Evolutionary conservation across 2,329 filamentous ascomycete species (phyloP), one percentile per base, ranked within the genome.

Genomic region (Arthrobotrys megalospora): DNA sequence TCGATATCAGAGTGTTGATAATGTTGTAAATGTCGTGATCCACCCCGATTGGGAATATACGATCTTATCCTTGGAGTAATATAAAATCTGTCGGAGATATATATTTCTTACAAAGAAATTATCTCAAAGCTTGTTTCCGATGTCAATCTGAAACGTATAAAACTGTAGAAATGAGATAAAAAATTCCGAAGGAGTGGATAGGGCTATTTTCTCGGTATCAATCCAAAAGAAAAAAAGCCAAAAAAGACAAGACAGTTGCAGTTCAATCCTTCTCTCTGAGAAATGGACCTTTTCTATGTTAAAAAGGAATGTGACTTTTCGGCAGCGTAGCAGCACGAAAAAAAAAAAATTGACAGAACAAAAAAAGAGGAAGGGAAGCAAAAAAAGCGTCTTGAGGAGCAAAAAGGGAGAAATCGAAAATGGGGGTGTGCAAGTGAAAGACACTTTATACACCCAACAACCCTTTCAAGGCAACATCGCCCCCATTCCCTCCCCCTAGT

Each of bases 71-170:
- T 48, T 53, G 41, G 8, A 34, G 43, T 53, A 70, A 52, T 21
- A 19, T 32, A 55, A 36, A 24, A 32, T 60, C n/a, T 28, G 36
- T 63, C 24, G 41, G 43, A 21, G 21, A 64, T 41, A 53, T 62
- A 47, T 34, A 28, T 36, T 77, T 71, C 73, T 77, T 71, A 47
- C 73, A 67, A 77, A 70, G 72, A 77, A 70, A 43, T 45, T 55
- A 52, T 65, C 21, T 7, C 36, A 8, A 6, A 32, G 19, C 10
- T 14, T 19, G 66, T 58, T 45, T 53, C 50, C 16, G 36, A 60
- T 41, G 21, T 60, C 19, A 43, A 67, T 36, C 21, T 68, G 64
- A 63, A 68, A 65, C 43, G 34, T 43, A 52, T 52, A 53, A 16
- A 45, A 32, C 24, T 28, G 36, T 53, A 47, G 52, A 65, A 73